Conservation (phyloP, 2,329 filamentous ascomycete genomes). For the Diaporthe citri region DNA sequence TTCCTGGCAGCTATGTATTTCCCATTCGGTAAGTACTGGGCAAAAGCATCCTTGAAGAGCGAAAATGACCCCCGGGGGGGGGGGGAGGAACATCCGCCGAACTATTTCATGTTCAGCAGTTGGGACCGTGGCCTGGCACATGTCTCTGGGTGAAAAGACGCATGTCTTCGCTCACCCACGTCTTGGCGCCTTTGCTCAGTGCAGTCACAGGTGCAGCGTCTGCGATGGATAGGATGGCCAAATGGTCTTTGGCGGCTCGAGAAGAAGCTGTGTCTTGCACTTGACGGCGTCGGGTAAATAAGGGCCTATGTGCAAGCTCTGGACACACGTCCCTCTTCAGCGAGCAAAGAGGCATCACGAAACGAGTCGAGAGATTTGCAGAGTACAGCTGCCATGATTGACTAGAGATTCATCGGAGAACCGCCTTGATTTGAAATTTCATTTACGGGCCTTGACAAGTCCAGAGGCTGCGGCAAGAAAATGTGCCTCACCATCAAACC, state of each 20-base stretch:
- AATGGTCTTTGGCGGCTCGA: not conserved
- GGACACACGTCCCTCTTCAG: not conserved
- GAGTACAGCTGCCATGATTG: not conserved
- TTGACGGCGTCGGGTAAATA: not conserved
- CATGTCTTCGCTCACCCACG: no score
- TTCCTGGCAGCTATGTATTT: no score
- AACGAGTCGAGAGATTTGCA: no score
- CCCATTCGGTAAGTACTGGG: not conserved
- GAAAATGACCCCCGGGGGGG: not conserved
- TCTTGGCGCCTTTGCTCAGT: not conserved
- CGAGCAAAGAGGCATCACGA: not conserved
- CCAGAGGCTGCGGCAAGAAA: not conserved
- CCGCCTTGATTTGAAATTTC: not conserved
- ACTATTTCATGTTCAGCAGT: not conserved
- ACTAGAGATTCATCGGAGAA: not conserved
- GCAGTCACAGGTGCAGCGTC: not conserved
- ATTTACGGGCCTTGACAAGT: not conserved
- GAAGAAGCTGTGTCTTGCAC: no score
- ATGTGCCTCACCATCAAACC: constrained; percentile 92
- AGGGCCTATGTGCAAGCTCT: not conserved
- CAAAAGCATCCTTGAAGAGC: not conserved
- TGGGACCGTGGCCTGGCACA: not conserved
- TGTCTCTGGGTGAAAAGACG: not conserved
- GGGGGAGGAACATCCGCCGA: no score
- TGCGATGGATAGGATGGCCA: not conserved